Evolutionary conservation across 345 rosid species (phyloP), one percentile per base, ranked within the genome.

Genomic region (Salix suchowensis): DNA sequence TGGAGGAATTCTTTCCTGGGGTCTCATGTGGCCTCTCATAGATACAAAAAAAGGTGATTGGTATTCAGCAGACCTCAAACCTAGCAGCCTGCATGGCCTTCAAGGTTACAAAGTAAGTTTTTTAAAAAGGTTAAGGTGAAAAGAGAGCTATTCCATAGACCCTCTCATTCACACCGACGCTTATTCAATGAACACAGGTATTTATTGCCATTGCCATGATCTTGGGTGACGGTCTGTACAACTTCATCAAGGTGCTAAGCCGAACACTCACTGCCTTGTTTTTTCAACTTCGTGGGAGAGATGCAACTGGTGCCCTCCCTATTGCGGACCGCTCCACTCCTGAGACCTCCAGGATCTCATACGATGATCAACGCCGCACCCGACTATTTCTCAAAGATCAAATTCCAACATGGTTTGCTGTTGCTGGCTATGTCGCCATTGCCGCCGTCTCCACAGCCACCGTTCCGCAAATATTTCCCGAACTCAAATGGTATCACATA

Each of bases 1-100:
- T 58, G 93, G 97, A 52, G 94, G 88, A 39, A 82, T 90, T 12
- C 86, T 92, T 66, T 92, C 97, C 16, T 90, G 94, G 94, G 94
- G 89, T 26, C 42, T 92, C 52, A 88, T 90, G 89, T 92, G 94
- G 92, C 97, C 97, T 79, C 86, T 89, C 40, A 90, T 92, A 68
- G 90, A 81, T 74, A 77, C 83, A 0, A 83, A 70, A 77, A 80
- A 82, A 54, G 93, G 97, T 62, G 83, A 88, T 65, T 92, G 94
- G 94, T 90, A 76, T 44, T 37, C 84, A 21, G 85, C 82, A 46
- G 75, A 74, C 72, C 84, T 91, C 19, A 9, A 36, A n/a, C 0
- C 78, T 32, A 80, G 76, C 79, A 87, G 77, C 28, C 14, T 58
- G 1, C 64, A 58, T 58, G 64, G 64, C 64, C 64, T 58, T 26